Percentiles rank a stretch among this genome's conserved stretches.
phyloP scores from a whole-genome alignment of 75 land plant genomes.

The Pinus taeda region DNA sequence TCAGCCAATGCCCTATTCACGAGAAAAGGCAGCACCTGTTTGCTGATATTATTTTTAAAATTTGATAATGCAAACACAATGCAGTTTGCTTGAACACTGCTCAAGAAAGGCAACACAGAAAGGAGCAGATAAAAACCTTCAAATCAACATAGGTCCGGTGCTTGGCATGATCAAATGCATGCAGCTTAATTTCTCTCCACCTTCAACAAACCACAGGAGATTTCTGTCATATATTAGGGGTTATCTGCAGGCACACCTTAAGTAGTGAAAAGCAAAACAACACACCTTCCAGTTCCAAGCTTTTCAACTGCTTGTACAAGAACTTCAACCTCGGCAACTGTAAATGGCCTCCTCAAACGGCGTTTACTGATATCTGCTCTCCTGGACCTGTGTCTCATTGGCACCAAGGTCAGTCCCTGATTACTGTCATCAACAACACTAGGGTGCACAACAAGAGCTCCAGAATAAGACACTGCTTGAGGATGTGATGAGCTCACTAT shows the following conservation, averaged over 20 bases:
- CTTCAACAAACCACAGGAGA: conserved; percentile 5
- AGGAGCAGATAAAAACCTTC: neutral
- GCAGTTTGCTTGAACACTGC: neutral
- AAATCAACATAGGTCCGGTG: conserved; percentile 5
- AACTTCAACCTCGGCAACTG: conserved; percentile 37
- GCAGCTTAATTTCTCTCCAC: conserved; percentile 42
- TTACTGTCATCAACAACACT: neutral
- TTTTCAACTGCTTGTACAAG: conserved; percentile 46
- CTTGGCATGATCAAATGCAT: conserved; percentile 43
- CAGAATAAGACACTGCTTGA: conserved; percentile 13
- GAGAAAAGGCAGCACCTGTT: neutral
- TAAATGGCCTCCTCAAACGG: conserved; percentile 39
- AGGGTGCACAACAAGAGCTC: conserved; percentile 34
- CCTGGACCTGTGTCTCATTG: conserved; percentile 27
- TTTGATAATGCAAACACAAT: neutral
- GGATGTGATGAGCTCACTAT: conserved; percentile 4
- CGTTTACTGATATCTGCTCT: conserved; percentile 27
- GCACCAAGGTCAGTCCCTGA: conserved; percentile 27
- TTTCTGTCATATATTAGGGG: neutral
- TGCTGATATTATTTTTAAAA: neutral
- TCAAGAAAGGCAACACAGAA: neutral
- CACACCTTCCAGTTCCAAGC: conserved; percentile 50
- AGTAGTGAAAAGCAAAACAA: neutral
- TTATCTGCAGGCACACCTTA: too few species aligned
- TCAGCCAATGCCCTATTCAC: neutral